Evolutionary conservation across 768 basidiomycete species (phyloP).

Genomic region (Russula earlei): DNA sequence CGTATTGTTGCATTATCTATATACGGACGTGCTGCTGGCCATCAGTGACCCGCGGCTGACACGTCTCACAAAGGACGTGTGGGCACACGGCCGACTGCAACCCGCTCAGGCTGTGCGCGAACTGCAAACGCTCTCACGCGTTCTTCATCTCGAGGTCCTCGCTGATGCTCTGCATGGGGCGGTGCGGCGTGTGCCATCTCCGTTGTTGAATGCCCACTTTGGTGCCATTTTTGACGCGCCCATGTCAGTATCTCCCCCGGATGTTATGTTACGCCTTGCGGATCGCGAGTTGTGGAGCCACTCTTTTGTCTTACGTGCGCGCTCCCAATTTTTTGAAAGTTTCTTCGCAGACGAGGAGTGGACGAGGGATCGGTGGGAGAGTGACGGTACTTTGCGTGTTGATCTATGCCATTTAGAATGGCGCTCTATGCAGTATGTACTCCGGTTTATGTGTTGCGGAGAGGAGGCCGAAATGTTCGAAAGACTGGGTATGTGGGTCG

Average conservation of each 20-base stretch:
- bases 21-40: constrained; percentile 73
- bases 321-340: constrained; percentile 73
- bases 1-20: constrained; percentile 76
- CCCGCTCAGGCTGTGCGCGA: constrained; percentile 50
- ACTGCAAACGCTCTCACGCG: constrained; percentile 45
- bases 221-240: constrained; percentile 33
- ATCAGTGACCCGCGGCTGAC: constrained; percentile 75
- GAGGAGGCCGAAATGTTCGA: constrained; percentile 60
- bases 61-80: constrained; percentile 32
- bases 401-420: constrained; percentile 65
- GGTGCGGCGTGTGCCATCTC: constrained; percentile 43
- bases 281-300: constrained; percentile 61
- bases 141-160: constrained; percentile 52
- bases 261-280: constrained; percentile 62
- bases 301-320: constrained; percentile 68
- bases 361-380: constrained; percentile 52
- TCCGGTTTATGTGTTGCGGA: constrained; percentile 73
- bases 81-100: constrained; percentile 34
- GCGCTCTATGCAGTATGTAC: constrained; percentile 65
- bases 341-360: constrained; percentile 82
- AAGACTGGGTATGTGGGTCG: constrained; percentile 42
- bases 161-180: constrained; percentile 45
- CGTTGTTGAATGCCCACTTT: constrained; percentile 45
- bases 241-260: constrained; percentile 36
- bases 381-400: constrained; percentile 47